Evolutionary conservation across 768 basidiomycete species (phyloP).

Genomic region (Coprinopsis marcescibilis): DNA sequence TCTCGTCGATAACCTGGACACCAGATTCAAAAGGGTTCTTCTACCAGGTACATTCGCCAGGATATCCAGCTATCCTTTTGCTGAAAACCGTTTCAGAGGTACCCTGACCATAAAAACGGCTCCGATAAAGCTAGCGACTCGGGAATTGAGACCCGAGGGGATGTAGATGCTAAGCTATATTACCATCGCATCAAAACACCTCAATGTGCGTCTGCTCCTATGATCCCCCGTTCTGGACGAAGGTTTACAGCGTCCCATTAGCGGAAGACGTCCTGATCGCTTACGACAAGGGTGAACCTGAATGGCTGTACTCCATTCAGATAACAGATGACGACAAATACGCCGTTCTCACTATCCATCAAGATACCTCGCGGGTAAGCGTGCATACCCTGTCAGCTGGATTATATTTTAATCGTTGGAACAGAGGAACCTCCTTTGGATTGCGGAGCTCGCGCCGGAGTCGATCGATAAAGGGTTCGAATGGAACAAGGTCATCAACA

Average conservation of each 20-base stretch:
- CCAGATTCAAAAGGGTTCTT: conserved; percentile 80
- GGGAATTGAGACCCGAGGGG: conserved; percentile 50
- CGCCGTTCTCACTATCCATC: conserved; percentile 44
- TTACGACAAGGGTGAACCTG: conserved; percentile 57
- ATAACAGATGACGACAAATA: conserved; percentile 66
- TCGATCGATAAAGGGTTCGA: conserved; percentile 58
- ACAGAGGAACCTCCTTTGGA: conserved; percentile 72
- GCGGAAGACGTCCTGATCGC: conserved; percentile 66
- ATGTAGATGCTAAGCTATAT: conserved; percentile 67
- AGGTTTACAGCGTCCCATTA: conserved; percentile 19
- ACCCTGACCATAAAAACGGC: conserved; percentile 43
- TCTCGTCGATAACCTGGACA: conserved; percentile 67
- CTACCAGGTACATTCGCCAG: conserved; percentile 48
- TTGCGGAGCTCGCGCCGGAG: conserved; percentile 56
- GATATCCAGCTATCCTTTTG: background rate
- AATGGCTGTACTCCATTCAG: conserved; percentile 56
- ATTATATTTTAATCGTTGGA: conserved; percentile 1
- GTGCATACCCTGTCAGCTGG: conserved; percentile 13
- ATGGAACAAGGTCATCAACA: conserved; percentile 67
- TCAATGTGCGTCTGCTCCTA: conserved; percentile 48
- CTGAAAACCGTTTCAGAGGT: conserved; percentile 35
- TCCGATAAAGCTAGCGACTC: conserved; percentile 48
- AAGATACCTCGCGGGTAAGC: conserved; percentile 58
- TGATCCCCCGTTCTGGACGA: no score
- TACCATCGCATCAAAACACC: conserved; percentile 70